Conservation (phyloP, 1,284 basidiomycete species). For the Sanguinoderma infundibulare region DNA sequence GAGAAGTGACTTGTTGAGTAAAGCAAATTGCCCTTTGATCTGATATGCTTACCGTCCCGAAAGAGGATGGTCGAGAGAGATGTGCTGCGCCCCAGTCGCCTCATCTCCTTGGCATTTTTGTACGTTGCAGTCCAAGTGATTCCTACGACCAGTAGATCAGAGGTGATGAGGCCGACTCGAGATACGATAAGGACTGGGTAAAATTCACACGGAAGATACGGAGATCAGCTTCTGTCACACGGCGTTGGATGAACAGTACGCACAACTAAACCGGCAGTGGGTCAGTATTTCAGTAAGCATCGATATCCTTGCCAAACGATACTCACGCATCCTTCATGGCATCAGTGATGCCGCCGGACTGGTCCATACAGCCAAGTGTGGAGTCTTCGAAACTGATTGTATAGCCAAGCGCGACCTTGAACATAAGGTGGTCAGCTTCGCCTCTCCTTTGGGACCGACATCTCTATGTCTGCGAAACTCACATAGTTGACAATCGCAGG, state of each 20-base stretch:
- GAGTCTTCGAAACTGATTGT: background rate
- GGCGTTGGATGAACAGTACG: too few relatives aligned
- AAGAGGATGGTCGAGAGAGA: conserved; percentile 3
- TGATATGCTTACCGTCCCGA: conserved; percentile 7
- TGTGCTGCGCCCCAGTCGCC: background rate
- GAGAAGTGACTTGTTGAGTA: too few relatives aligned
- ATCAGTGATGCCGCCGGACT: background rate
- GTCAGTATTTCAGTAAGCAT: background rate
- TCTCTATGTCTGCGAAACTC: background rate
- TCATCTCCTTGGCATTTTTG: background rate
- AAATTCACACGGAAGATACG: too few relatives aligned
- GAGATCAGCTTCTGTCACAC: too few relatives aligned
- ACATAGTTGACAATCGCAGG: conserved; percentile 5
- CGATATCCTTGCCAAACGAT: background rate
- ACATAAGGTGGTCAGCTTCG: too few relatives aligned
- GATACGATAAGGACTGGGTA: conserved; percentile 5
- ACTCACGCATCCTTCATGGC: background rate
- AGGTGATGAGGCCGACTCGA: background rate
- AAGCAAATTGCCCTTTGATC: too few relatives aligned
- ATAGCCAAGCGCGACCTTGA: background rate
- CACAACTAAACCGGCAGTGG: background rate
- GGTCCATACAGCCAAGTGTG: background rate
- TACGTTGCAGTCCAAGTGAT: conserved; percentile 7
- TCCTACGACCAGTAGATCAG: background rate
- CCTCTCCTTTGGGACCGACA: too few relatives aligned